These are phyloP conservation scores for Amyloporia xantha DNA, from an alignment of 768 basidiomycete species.

Conservation along the genomic window DNA sequence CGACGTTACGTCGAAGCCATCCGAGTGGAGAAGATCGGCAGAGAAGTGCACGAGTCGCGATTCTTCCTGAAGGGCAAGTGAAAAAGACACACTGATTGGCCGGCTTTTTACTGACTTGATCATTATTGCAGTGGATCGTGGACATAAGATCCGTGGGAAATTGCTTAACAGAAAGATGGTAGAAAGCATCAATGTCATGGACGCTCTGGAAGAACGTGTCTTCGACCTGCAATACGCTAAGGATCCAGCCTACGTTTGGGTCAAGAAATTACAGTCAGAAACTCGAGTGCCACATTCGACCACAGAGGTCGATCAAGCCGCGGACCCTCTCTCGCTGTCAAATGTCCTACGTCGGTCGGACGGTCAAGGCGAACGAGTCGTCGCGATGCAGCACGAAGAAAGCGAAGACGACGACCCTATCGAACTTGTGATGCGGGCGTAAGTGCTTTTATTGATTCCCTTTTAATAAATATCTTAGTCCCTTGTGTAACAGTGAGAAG, in stretches of 20 bases:
- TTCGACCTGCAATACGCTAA: slow-evolving; percentile 1
- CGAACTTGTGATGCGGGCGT: neutral
- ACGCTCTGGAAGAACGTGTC: neutral
- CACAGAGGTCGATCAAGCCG: neutral
- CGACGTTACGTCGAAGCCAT: slow-evolving; percentile 27
- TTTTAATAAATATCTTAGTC: neutral
- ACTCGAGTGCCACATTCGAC: neutral
- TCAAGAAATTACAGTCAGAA: neutral
- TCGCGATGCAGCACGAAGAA: neutral
- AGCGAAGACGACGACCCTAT: neutral
- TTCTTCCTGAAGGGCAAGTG: slow-evolving; percentile 27
- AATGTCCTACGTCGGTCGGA: neutral
- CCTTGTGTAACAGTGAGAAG: neutral
- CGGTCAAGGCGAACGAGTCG: neutral
- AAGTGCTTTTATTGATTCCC: neutral
- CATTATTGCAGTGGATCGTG: neutral
- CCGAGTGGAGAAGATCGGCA: slow-evolving; percentile 25
- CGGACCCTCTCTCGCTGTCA: neutral
- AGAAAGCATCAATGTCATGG: neutral
- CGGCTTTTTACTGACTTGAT: neutral
- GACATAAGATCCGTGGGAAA: neutral
- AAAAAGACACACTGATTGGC: neutral
- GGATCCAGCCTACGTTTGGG: slow-evolving; percentile 1
- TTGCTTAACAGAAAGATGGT: neutral
- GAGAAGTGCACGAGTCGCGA: slow-evolving; percentile 25